Percentiles rank a stretch among this genome's conserved stretches.
These are phyloP conservation scores for Penicillium oxalicum DNA, from an alignment of 2,329 filamentous ascomycete species.

Conservation along the genomic window DNA sequence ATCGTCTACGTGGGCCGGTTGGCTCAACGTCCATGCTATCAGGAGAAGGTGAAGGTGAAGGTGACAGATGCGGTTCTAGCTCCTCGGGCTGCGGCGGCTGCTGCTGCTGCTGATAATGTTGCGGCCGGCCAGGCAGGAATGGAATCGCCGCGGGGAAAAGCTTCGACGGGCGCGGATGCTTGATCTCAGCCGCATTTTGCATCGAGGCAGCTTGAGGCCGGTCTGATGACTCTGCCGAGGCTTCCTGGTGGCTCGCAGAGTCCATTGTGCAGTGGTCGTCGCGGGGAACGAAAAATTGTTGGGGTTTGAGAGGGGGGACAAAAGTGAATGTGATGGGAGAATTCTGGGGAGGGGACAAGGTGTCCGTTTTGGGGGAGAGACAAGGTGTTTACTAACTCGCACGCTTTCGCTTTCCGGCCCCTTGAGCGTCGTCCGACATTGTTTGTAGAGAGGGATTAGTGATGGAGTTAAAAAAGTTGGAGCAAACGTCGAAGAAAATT, in stretches of 20 bases:
- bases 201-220: neutral
- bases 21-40: neutral
- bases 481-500: constrained; percentile 18
- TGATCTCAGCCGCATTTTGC: neutral
- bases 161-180: neutral
- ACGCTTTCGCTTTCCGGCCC: constrained; percentile 35
- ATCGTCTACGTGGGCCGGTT: constrained; percentile 5
- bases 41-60: neutral
- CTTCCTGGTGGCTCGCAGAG: neutral
- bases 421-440: constrained; percentile 31
- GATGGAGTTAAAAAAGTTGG: neutral
- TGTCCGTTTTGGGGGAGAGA: neutral
- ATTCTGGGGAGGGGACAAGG: neutral
- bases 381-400: constrained; percentile 29
- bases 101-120: neutral
- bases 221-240: neutral
- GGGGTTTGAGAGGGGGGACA: neutral
- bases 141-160: constrained; percentile 1
- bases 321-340: neutral
- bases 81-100: neutral
- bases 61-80: too few species aligned
- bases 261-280: constrained; percentile 1
- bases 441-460: constrained; percentile 6
- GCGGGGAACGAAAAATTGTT: neutral
- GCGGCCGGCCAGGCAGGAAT: neutral